Percentiles rank a stretch among this genome's conserved stretches.
Evolutionary conservation across 192 early-diverging fungal genomes (phyloP).

Genomic region (Coemansia reversa): DNA sequence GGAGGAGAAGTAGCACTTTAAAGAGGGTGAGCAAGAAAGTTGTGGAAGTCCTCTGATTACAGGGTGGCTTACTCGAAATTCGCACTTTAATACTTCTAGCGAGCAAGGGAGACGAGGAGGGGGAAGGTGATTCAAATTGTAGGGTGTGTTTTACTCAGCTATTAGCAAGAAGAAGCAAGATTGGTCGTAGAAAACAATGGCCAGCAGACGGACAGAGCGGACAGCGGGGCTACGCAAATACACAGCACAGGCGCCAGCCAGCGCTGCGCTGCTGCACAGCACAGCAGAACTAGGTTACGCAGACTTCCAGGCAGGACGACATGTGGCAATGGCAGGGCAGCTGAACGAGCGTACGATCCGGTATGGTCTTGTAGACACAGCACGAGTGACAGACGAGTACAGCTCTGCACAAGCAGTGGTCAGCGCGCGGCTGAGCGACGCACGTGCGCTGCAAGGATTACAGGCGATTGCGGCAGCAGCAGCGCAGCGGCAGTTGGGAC

Average conservation of each 20-base stretch:
- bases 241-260: conserved; percentile 30
- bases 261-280: conserved; percentile 35
- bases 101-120: too few relatives aligned
- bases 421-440: conserved; percentile 42
- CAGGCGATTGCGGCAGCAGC: conserved; percentile 41
- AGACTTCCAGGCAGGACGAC: conserved; percentile 61
- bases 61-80: too few relatives aligned
- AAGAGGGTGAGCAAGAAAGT: too few relatives aligned
- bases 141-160: too few relatives aligned
- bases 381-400: conserved; percentile 44
- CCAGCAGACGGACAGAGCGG: too few relatives aligned
- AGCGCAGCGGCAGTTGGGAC: conserved; percentile 36
- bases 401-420: conserved; percentile 40
- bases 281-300: conserved; percentile 25
- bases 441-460: conserved; percentile 40
- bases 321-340: conserved; percentile 48
- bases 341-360: conserved; percentile 65
- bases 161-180: too few relatives aligned
- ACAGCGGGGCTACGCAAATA: conserved; percentile 31
- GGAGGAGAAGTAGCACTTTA: neutral
- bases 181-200: too few relatives aligned
- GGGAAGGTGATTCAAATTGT: too few relatives aligned
- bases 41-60: too few relatives aligned
- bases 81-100: too few relatives aligned
- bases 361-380: conserved; percentile 61